These are phyloP conservation scores for Eucalyptus cloeziana DNA, from an alignment of 345 rosid species.

Conservation along the genomic window DNA sequence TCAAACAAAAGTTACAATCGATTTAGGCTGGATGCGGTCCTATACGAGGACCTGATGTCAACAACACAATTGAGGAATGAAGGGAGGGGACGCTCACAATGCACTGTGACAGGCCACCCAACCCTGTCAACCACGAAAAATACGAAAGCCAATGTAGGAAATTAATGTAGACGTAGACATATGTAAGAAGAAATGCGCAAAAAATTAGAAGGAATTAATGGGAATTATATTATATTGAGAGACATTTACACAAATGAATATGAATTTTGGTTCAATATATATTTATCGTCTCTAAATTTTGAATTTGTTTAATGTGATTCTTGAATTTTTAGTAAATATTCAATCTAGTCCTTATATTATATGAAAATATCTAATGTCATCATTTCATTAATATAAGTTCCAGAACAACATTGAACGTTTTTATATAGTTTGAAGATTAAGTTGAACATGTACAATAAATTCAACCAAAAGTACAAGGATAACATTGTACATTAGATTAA, in stretches of 20 bases:
- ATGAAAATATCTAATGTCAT: neutral
- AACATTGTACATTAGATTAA: too few species aligned
- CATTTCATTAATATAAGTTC: too few species aligned
- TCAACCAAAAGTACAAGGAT: too few species aligned
- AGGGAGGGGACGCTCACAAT: neutral
- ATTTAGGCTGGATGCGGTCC: neutral
- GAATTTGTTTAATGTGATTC: too few species aligned
- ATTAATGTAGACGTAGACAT: neutral
- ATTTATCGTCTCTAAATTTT: too few species aligned
- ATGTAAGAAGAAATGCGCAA: neutral
- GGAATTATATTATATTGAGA: neutral
- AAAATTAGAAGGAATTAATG: neutral
- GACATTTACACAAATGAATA: too few species aligned
- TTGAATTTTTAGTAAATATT: too few species aligned
- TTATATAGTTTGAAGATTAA: too few species aligned
- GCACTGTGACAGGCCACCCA: neutral
- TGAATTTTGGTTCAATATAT: too few species aligned
- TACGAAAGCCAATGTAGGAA: neutral
- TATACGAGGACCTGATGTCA: neutral
- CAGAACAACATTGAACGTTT: accelerated
- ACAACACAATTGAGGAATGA: neutral
- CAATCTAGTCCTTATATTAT: neutral
- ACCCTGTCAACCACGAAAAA: neutral
- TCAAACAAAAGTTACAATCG: neutral
- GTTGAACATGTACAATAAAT: neutral